Evolutionary conservation across 208 protist genomes (phyloP).

Genomic region (Trypanosomatidae sp.): DNA sequence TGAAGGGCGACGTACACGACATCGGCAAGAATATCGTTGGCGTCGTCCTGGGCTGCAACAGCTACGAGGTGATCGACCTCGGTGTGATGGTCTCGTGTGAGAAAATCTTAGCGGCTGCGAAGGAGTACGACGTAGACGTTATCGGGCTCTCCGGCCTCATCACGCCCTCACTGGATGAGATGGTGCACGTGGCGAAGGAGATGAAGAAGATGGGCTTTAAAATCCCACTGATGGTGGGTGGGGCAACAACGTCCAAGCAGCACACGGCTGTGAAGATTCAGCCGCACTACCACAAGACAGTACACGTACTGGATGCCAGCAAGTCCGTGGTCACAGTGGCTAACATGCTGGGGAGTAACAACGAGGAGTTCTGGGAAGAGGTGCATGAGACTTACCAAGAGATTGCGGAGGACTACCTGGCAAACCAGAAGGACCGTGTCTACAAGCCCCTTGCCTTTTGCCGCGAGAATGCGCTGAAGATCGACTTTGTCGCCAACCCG

Average conservation of each 20-base stretch:
- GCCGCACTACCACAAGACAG: slow-evolving; percentile 82
- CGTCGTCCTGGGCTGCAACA: slow-evolving; percentile 97
- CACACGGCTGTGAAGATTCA: slow-evolving; percentile 98
- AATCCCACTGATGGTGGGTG: slow-evolving; percentile 94
- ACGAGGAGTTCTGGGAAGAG: slow-evolving; percentile 85
- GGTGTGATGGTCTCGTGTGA: slow-evolving; percentile 95
- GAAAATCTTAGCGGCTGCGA: slow-evolving; percentile 89
- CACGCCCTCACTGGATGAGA: slow-evolving; percentile 97
- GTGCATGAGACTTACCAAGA: slow-evolving; percentile 90
- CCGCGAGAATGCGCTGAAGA: slow-evolving; percentile 43
- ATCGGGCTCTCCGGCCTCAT: slow-evolving; percentile 97
- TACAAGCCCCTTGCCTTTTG: slow-evolving; percentile 83
- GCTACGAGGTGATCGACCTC: slow-evolving; percentile 95
- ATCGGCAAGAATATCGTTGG: slow-evolving; percentile 98
- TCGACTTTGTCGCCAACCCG: slow-evolving; percentile 70
- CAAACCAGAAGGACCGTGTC: slow-evolving; percentile 84
- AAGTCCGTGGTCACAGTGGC: slow-evolving; percentile 88
- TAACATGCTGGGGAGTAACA: slow-evolving; percentile 55
- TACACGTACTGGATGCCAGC: slow-evolving; percentile 96
- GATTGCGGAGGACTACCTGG: slow-evolving; percentile 93
- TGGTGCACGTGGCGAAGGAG: slow-evolving; percentile 95
- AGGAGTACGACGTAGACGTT: slow-evolving; percentile 88
- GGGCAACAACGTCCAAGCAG: slow-evolving; percentile 96
- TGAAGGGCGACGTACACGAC: slow-evolving; percentile 98
- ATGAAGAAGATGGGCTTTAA: slow-evolving; percentile 84